Evolutionary conservation across 1,139 yeast species (phyloP).

Genomic region (Meyerozyma smithsonii): DNA sequence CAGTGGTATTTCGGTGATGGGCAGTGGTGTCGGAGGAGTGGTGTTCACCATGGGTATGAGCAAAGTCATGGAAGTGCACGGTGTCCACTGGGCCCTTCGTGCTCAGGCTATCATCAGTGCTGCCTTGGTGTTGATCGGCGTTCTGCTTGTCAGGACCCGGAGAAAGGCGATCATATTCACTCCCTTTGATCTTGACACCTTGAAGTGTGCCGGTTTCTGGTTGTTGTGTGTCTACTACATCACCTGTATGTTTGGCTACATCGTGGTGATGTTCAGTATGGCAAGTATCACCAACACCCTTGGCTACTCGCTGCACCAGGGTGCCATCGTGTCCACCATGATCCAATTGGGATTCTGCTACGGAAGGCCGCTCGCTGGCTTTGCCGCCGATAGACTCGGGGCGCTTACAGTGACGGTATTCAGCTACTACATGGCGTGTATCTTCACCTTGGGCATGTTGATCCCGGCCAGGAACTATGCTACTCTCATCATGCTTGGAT

Average conservation of each 20-base stretch:
- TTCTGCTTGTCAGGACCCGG: constrained; percentile 20
- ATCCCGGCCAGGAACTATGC: constrained; percentile 31
- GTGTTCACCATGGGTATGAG: constrained; percentile 38
- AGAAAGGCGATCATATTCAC: constrained; percentile 29
- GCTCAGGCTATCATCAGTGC: constrained; percentile 34
- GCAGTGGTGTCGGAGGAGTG: constrained; percentile 7
- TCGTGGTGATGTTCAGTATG: constrained; percentile 38
- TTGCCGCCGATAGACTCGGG: constrained; percentile 35
- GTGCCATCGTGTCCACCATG: constrained; percentile 43
- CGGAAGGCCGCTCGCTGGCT: constrained; percentile 41
- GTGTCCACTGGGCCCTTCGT: constrained; percentile 33
- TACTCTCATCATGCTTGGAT: constrained; percentile 21
- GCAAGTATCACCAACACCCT: constrained; percentile 42
- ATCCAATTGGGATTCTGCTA: constrained; percentile 36
- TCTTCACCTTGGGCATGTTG: constrained; percentile 32
- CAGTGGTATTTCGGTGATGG: constrained; percentile 11
- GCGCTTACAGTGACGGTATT: constrained; percentile 31
- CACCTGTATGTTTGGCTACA: constrained; percentile 44
- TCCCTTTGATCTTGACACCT: constrained; percentile 26
- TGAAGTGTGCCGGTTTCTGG: constrained; percentile 28
- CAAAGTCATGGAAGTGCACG: constrained; percentile 21
- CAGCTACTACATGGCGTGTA: constrained; percentile 19
- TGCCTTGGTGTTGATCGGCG: constrained; percentile 28
- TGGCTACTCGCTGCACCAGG: constrained; percentile 38
- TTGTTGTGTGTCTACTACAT: constrained; percentile 27